phyloP scores from a whole-genome alignment of 1,284 basidiomycete genomes.

The Sanghuangporus weigelae region DNA sequence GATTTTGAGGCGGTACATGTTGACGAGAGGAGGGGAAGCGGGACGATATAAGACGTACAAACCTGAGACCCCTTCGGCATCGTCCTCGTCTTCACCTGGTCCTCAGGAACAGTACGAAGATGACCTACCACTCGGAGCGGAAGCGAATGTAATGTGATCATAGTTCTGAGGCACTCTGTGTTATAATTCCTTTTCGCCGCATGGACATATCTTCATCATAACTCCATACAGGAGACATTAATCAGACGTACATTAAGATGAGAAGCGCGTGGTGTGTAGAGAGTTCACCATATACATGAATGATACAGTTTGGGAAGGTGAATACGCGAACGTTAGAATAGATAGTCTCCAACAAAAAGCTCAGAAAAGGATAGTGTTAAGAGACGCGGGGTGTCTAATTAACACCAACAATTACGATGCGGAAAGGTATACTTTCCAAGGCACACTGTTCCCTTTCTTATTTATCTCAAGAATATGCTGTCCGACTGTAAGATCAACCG shows the following conservation, averaged over 20 bases:
- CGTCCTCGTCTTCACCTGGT: not conserved
- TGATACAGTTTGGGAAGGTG: not conserved
- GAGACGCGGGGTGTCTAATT: not conserved
- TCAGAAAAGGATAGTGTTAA: not conserved
- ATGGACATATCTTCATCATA: not conserved
- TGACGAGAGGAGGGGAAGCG: constrained; percentile 43
- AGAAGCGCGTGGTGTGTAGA: not conserved
- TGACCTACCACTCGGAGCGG: constrained; percentile 25
- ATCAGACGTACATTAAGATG: not conserved
- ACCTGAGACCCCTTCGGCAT: constrained; percentile 32
- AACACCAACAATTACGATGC: not conserved
- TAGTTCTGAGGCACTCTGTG: not conserved
- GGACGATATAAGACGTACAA: constrained; percentile 60
- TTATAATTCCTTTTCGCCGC: not conserved
- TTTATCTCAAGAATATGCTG: constrained; percentile 15
- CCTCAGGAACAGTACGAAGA: constrained; percentile 28
- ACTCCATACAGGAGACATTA: not conserved
- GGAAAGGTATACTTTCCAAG: constrained; percentile 12
- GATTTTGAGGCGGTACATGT: constrained; percentile 53
- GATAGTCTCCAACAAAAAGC: not conserved
- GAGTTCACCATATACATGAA: not conserved
- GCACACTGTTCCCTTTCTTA: constrained; percentile 10
- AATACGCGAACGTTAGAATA: not conserved
- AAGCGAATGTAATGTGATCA: constrained; percentile 21
- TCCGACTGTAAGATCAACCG: constrained; percentile 5